Evolutionary conservation across 108 stramenopile species (phyloP), one percentile per base, ranked within the genome.

Genomic region (Fragilaria radians): DNA sequence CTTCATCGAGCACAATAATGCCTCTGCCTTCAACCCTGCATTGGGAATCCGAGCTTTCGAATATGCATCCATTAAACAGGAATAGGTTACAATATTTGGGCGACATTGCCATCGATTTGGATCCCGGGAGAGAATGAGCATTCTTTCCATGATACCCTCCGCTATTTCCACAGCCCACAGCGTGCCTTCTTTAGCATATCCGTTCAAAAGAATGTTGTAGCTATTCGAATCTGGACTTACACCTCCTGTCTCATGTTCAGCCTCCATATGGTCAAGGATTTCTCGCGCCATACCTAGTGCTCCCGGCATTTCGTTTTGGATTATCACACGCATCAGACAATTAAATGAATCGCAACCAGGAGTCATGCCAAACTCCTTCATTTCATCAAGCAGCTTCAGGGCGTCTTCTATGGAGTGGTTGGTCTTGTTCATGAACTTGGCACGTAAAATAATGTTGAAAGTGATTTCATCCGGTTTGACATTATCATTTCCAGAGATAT

Each of bases 381-480:
- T 52, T 4, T 52, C 52, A 7, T 52, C 52, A 1, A 59, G 19
- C 1, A 59, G 1, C 4, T n/a, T 11, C 47, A 32, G 7, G 11
- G 58, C 58, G 45, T 45, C 27, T 11, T 3, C 22, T 5, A 21
- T 36, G 1, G 19, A 25, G 21, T 27, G 45, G 2, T 25, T 25
- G 9, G 30, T 1, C 18, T 46, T 32, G 25, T 42, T 46, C 24
- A 28, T 59, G 21, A 27, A 21, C 11, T 27, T 4, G 25, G 76
- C 76, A 60, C 66, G 50, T 45, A 71, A 65, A 24, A 66, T 63
- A 34, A 46, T 67, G 36, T 70, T 71, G 52, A 54, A 78, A 11
- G 73, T 66, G 31, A 68, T 61, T n/a, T 49, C 64, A 62, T 78
- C 64, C 0, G 86, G 86, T 31, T 72, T 70, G 26, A 81, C 79